A percentile compares a stretch with the other conserved stretches of the same genome.
phyloP scores from a whole-genome alignment of 352 stramenopile genomes.

The Globisporangium ultimum region DNA sequence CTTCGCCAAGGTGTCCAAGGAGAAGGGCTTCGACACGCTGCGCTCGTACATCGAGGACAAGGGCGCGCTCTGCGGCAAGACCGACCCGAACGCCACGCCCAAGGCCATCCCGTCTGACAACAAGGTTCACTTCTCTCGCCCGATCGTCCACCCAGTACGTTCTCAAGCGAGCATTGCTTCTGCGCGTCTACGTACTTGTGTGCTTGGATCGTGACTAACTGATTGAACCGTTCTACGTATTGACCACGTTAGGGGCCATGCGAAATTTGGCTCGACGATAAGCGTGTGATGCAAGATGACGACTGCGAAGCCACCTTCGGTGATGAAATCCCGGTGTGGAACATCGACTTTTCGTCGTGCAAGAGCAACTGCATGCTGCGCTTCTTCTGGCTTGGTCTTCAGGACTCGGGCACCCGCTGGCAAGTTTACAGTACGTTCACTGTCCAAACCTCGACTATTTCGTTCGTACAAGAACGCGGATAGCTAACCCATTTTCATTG shows the following conservation, averaged over 20 bases:
- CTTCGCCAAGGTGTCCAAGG: not conserved
- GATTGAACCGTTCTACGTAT: too few relatives aligned
- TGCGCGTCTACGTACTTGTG: too few relatives aligned
- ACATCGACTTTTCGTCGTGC: conserved; percentile 29
- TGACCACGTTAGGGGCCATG: conserved; percentile 25
- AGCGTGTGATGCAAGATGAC: conserved; percentile 27
- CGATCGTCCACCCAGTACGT: too few relatives aligned
- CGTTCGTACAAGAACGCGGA: too few relatives aligned
- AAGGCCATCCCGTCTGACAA: conserved; percentile 28
- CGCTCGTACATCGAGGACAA: conserved; percentile 2
- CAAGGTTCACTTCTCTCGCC: conserved; percentile 16
- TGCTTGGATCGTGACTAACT: too few relatives aligned
- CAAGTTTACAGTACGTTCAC: too few relatives aligned
- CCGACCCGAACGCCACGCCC: conserved; percentile 19
- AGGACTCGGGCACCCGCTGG: too few relatives aligned
- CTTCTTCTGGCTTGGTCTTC: conserved; percentile 45
- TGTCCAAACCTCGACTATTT: too few relatives aligned
- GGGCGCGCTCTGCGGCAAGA: conserved; percentile 23
- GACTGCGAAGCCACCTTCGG: conserved; percentile 25
- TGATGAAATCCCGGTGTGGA: conserved; percentile 19
- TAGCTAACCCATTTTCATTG: too few relatives aligned
- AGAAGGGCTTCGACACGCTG: not conserved
- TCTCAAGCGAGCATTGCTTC: too few relatives aligned
- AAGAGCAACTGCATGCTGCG: conserved; percentile 27
- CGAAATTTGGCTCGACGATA: conserved; percentile 46